Base-by-base conservation (phyloP, 768 basidiomycete species). In the Macrolepiota dolichaula region DNA sequence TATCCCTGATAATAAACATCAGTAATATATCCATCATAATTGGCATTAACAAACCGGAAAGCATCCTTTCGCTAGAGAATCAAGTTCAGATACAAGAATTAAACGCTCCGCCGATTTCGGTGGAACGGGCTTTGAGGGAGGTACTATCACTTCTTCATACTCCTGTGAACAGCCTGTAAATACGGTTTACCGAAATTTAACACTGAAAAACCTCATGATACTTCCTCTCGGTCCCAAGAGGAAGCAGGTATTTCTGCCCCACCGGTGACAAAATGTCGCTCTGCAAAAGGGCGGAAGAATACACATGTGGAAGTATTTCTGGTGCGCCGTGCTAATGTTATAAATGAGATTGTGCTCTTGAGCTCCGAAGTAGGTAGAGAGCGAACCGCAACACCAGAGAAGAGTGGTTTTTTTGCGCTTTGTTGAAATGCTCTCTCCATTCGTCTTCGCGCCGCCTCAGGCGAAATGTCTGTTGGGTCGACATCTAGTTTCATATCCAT, bases 141-240 rank as follows among this genome's bases (percentile, higher is more conserved):
- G 97, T 37, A 98, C 80, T 24, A 86, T 80, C 17, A 97, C 91
- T 77, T 98, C 96, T 72, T 96, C 91, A 68, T 87, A 93, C 49
- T 87, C 84, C 94, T 96, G 55, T 17, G 36, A 44, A 17, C 7
- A 59, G n/a, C 56, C 40, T 36, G 36, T 59, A 11, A 59, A 22
- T 51, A 5, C 35, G 44, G 11, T 27, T 40, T 24, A 29, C 1
- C 24, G 27, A 22, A 13, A 27, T 37, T 25, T 7, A 36, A 6
- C 36, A 49, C 55, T 19, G 6, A 62, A 76, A 55, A 63, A 95
- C 95, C 69, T 95, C 91, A 47, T 82, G 69, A 54, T 83, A 78
- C 15, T 82, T 73, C 27, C 92, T 80, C 19, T 79, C 79, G 1
- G 96, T 98, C 1, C 94, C 97, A 1, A 92, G 62, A 0, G 97